Base-by-base conservation (phyloP, 2,329 filamentous ascomycete species). In the Pseudocercospora fuligena region DNA sequence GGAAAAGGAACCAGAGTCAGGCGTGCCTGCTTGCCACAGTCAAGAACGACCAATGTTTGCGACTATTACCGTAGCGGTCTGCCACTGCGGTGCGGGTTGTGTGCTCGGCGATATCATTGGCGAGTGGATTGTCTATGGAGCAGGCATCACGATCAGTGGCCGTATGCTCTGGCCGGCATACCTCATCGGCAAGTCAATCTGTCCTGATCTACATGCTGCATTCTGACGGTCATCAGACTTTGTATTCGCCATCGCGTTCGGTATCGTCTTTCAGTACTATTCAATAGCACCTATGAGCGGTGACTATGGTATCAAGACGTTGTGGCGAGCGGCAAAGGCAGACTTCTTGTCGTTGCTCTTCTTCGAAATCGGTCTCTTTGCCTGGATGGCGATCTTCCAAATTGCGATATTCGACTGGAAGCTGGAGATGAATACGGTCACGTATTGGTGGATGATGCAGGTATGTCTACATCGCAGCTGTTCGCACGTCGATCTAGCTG, bases 401-500 rank as follows among this genome's bases (percentile, higher is more conserved):
- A 63, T 75, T 33, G 73, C 61, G 1, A 74, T 76, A 23, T 77
- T 72, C 58, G 47, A 71, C 8, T 74, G 61, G 49, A 33, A 66
- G 63, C 65, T 77, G 53, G 65, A 65, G 43, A 76, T 76, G 73
- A 67, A 65, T 49, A 76, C 68, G 12, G 66, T 66, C 23, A 73
- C 72, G 47, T 77, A 77, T 60, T 77, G 75, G 75, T 77, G 70
- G 69, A 75, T 76, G 75, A 76, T 77, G 74, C 74, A 76, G 73
- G 66, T 74, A 62, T 25, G 60, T 60, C n/a, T 23, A 11, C 7
- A 40, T 21, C 8, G 33, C 19, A 16, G 40, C 29, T 2, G 19
- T 43, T 19, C 16, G 16, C 7, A 14, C 16, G 5, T 57, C 33
- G n/a, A 6, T 19, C 3, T 14, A 60, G 56, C 21, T 63, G n/a